Percentiles rank a stretch among this genome's conserved stretches.
Conservation (phyloP, 2,329 filamentous ascomycete species). For the Colletotrichum acutatum region DNA sequence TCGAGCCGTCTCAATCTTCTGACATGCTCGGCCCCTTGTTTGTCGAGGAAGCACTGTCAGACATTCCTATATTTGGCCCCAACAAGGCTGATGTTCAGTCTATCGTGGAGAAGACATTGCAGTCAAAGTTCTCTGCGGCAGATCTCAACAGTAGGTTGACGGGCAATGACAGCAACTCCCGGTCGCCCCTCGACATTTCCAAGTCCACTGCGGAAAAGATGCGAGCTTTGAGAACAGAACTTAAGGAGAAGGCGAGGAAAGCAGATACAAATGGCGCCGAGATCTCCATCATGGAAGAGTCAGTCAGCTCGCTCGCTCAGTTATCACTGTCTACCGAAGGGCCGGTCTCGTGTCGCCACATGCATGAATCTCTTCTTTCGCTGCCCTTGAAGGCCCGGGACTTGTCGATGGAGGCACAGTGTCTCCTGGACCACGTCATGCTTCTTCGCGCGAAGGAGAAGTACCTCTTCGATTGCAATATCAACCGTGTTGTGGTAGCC, state of each 20-base stretch:
- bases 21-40: slow-evolving; percentile 66
- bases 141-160: slow-evolving; percentile 18
- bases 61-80: slow-evolving; percentile 67
- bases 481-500: slow-evolving; percentile 73
- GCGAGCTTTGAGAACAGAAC: slow-evolving; percentile 52
- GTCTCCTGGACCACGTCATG: slow-evolving; percentile 67
- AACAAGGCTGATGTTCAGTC: slow-evolving; percentile 56
- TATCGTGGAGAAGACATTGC: slow-evolving; percentile 41
- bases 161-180: slow-evolving; percentile 34
- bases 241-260: slow-evolving; percentile 33
- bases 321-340: slow-evolving; percentile 50
- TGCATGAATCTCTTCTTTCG: slow-evolving; percentile 65
- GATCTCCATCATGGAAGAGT: slow-evolving; percentile 36
- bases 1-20: slow-evolving; percentile 64
- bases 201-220: slow-evolving; percentile 61
- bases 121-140: slow-evolving; percentile 27
- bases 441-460: slow-evolving; percentile 69
- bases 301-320: slow-evolving; percentile 47
- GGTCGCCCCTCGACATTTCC: slow-evolving; percentile 54
- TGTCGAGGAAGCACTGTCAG: slow-evolving; percentile 62
- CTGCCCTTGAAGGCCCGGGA: slow-evolving; percentile 56
- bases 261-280: slow-evolving; percentile 38
- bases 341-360: slow-evolving; percentile 62
- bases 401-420: slow-evolving; percentile 62
- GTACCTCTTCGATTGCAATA: slow-evolving; percentile 72